These are phyloP conservation scores for Euphorbia lathyris DNA, from an alignment of 345 rosid genomes.

Conservation along the genomic window DNA sequence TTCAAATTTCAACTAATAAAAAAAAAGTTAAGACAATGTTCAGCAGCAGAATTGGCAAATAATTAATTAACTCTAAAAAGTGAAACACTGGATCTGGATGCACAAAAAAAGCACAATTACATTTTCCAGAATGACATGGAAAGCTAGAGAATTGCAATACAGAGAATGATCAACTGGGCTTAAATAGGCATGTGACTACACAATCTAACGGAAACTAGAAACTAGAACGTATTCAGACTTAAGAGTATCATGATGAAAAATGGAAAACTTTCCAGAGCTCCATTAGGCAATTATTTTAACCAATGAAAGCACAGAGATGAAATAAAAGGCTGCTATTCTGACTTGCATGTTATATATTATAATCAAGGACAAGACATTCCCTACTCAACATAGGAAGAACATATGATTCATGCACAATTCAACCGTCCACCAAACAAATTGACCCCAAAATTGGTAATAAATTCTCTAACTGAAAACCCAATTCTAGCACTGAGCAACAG, in stretches of 20 bases:
- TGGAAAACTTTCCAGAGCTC: no score
- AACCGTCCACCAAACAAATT: background rate
- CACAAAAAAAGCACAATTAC: background rate
- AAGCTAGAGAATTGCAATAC: background rate
- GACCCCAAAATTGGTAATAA: background rate
- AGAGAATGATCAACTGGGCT: background rate
- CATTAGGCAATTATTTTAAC: background rate
- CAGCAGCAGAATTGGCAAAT: background rate
- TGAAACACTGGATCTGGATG: background rate
- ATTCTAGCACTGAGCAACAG: background rate
- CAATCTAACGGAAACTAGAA: no score
- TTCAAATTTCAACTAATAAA: background rate
- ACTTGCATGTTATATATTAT: background rate
- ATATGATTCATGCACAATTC: background rate
- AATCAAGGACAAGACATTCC: background rate
- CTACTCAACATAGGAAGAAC: background rate
- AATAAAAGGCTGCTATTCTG: background rate
- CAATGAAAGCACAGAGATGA: background rate
- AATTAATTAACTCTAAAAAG: background rate
- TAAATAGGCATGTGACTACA: no score
- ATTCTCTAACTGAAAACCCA: background rate
- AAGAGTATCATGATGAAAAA: no score
- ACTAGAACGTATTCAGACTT: no score
- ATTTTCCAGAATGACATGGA: no score
- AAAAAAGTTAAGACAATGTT: background rate